Conservation (phyloP, 2,329 filamentous ascomycete genomes). For the Fusarium irregulare region DNA sequence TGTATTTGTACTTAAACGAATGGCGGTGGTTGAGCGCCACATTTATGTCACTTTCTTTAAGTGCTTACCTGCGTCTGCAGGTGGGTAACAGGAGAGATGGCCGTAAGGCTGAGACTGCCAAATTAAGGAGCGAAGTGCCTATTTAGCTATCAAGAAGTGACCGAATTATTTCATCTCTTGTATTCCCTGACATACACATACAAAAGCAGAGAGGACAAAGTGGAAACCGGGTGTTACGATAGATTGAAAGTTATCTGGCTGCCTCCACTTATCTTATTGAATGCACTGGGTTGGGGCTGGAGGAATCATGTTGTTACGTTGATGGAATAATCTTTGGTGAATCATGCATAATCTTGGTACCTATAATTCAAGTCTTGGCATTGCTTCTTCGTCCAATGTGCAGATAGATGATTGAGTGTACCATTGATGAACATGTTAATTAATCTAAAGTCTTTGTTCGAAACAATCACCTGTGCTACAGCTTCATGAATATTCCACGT, state of each 20-base stretch:
- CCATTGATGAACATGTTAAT: background rate
- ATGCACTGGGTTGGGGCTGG: background rate
- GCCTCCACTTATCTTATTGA: background rate
- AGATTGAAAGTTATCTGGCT: background rate
- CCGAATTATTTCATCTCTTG: background rate
- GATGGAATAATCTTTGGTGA: background rate
- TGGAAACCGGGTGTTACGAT: background rate
- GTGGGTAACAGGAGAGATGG: background rate
- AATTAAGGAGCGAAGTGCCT: too few species aligned
- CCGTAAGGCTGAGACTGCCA: too few species aligned
- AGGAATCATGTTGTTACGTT: background rate
- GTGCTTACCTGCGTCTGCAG: conserved; percentile 15
- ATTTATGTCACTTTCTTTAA: conserved; percentile 15
- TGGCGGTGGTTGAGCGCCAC: background rate
- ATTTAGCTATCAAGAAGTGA: background rate
- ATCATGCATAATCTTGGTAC: background rate
- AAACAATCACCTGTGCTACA: background rate
- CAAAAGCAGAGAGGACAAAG: background rate
- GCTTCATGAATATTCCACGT: conserved; percentile 7
- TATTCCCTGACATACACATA: too few species aligned
- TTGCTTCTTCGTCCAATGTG: background rate
- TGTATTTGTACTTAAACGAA: background rate
- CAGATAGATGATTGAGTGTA: too few species aligned
- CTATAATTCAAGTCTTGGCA: background rate
- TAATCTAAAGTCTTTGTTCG: background rate